Percentiles rank a stretch among this genome's conserved stretches.
Conservation (phyloP, 1,284 basidiomycete genomes). For the Tilletia horrida region DNA sequence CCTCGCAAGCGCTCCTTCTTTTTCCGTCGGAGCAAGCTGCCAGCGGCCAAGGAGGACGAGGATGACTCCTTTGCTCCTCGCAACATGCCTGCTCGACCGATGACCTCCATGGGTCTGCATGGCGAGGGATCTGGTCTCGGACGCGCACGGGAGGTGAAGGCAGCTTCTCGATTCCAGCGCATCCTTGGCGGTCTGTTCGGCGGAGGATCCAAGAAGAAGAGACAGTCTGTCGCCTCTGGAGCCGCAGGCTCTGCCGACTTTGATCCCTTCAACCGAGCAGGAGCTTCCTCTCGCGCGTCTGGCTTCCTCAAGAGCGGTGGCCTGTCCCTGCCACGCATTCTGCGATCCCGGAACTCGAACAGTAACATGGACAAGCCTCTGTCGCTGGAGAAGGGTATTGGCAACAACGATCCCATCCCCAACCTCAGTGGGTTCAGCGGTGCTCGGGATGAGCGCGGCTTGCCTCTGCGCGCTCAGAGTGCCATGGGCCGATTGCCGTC, state of each 20-base stretch:
- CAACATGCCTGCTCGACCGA: slow-evolving; percentile 5
- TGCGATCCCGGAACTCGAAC: background rate
- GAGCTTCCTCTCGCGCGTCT: slow-evolving; percentile 8
- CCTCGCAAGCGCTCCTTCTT: slow-evolving; percentile 16
- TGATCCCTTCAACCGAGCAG: slow-evolving; percentile 15
- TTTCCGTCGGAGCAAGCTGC: slow-evolving; percentile 11
- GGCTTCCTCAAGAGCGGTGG: slow-evolving; percentile 15
- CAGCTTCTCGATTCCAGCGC: slow-evolving; percentile 14
- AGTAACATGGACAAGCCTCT: slow-evolving; percentile 6
- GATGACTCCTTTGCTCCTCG: slow-evolving; percentile 5
- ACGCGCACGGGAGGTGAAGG: slow-evolving; percentile 11
- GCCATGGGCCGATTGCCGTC: slow-evolving; percentile 4
- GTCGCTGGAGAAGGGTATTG: slow-evolving; percentile 6
- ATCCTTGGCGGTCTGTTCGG: slow-evolving; percentile 4
- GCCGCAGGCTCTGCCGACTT: background rate
- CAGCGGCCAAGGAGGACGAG: background rate
- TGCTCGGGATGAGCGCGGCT: slow-evolving; percentile 7
- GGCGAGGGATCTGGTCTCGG: slow-evolving; percentile 12
- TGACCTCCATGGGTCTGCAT: slow-evolving; percentile 15
- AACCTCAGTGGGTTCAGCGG: slow-evolving; percentile 1
- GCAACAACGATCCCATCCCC: slow-evolving; percentile 12
- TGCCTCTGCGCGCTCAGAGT: slow-evolving; percentile 8
- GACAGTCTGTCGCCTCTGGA: background rate
- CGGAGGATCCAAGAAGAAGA: slow-evolving; percentile 4
- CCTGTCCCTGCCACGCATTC: slow-evolving; percentile 1